These are phyloP conservation scores for Colletotrichum sojae DNA, from an alignment of 2,329 filamentous ascomycete species.

Conservation along the genomic window DNA sequence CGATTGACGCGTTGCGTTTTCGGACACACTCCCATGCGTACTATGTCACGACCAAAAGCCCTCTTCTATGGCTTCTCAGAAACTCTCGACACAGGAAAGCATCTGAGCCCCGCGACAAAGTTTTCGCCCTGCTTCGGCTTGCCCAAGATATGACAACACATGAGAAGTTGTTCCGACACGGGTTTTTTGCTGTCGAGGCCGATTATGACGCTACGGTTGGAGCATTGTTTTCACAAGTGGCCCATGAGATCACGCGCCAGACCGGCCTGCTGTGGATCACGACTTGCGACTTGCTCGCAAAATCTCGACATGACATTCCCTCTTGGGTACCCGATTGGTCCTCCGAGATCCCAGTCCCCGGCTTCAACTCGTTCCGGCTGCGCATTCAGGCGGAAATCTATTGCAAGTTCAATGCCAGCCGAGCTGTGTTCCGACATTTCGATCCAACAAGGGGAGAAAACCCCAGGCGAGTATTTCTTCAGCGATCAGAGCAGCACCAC, in stretches of 20 bases:
- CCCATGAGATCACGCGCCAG: not conserved
- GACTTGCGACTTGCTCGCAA: conserved; percentile 30
- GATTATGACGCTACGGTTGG: not conserved
- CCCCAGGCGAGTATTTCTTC: not conserved
- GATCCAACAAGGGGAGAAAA: too few relatives aligned
- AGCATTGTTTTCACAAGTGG: not conserved
- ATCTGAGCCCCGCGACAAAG: conserved; percentile 41
- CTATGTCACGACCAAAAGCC: not conserved
- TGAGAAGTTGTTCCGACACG: not conserved
- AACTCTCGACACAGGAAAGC: conserved; percentile 32
- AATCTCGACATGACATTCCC: conserved; percentile 27
- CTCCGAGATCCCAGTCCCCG: conserved; percentile 8
- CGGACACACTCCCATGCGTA: not conserved
- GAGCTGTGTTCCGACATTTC: not conserved
- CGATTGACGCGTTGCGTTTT: conserved; percentile 23
- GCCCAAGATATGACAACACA: conserved; percentile 3
- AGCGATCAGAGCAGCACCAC: not conserved
- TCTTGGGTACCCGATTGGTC: conserved; percentile 43
- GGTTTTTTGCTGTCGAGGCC: not conserved
- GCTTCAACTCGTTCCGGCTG: conserved; percentile 1
- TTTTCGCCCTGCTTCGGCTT: conserved; percentile 37
- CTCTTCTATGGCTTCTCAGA: conserved; percentile 36
- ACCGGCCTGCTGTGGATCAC: conserved; percentile 32
- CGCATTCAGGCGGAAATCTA: conserved; percentile 8
- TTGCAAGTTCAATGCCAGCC: conserved; percentile 22